Evolutionary conservation across 2,329 filamentous ascomycete genomes (phyloP).

Genomic region (Chalara sp.): DNA sequence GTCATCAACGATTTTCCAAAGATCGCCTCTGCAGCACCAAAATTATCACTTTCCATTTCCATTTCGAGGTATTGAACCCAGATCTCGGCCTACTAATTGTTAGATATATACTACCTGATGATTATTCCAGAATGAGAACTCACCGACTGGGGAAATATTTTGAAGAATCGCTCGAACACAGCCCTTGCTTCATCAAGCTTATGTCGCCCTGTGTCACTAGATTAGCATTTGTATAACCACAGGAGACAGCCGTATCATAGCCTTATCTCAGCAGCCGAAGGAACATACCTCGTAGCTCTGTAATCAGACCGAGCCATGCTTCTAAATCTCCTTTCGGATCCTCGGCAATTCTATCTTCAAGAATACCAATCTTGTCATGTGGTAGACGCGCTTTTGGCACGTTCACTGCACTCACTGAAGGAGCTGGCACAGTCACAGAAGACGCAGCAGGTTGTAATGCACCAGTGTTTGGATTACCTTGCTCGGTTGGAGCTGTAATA

Average conservation of each 20-base stretch:
- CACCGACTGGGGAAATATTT: slow-evolving; percentile 86
- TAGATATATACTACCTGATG: slow-evolving; percentile 20
- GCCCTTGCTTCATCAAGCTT: slow-evolving; percentile 75
- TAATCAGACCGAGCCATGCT: slow-evolving; percentile 83
- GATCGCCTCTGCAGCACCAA: slow-evolving; percentile 71
- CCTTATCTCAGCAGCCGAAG: too few relatives aligned
- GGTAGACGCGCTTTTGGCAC: slow-evolving; percentile 28
- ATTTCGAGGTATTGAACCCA: slow-evolving; percentile 87
- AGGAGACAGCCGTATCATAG: background rate
- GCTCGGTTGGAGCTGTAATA: slow-evolving; percentile 19
- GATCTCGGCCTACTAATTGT: slow-evolving; percentile 65
- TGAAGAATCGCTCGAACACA: slow-evolving; percentile 80
- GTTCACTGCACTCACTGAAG: slow-evolving; percentile 16
- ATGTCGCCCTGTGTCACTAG: slow-evolving; percentile 50
- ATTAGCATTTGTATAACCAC: background rate
- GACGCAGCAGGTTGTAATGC: slow-evolving; percentile 15
- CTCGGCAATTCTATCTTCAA: slow-evolving; percentile 87
- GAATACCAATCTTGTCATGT: slow-evolving; percentile 30
- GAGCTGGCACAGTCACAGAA: slow-evolving; percentile 17
- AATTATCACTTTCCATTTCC: slow-evolving; percentile 82
- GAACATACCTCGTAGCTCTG: slow-evolving; percentile 57
- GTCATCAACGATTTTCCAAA: slow-evolving; percentile 74
- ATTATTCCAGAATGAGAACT: slow-evolving; percentile 34
- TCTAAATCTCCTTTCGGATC: slow-evolving; percentile 90
- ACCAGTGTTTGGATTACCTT: slow-evolving; percentile 21